These are phyloP conservation scores for Ascocoryne sarcoides DNA, from an alignment of 2,329 filamentous ascomycete genomes.

Conservation along the genomic window DNA sequence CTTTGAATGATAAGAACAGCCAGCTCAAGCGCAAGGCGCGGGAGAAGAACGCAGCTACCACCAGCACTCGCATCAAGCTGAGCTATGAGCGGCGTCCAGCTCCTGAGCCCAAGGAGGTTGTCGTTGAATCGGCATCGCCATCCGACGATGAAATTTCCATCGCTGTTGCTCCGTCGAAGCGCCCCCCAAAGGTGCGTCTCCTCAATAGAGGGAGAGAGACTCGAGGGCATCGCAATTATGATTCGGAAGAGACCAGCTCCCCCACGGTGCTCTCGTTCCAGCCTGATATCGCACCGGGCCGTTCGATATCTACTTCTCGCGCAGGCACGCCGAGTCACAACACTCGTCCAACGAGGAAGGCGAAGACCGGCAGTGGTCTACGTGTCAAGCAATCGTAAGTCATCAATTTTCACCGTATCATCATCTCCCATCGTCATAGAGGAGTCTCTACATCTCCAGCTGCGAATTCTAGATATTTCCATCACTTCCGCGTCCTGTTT, in stretches of 20 bases:
- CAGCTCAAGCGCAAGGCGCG: constrained; percentile 23
- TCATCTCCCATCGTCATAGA: constrained; percentile 6
- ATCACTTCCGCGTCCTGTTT: constrained; percentile 8
- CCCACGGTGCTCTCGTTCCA: constrained; percentile 43
- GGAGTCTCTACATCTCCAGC: not conserved
- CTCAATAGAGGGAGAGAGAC: constrained; percentile 18
- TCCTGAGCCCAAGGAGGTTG: not conserved
- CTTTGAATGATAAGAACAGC: constrained; percentile 15
- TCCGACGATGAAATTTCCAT: constrained; percentile 21
- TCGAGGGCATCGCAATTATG: constrained; percentile 35
- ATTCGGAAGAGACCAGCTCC: constrained; percentile 44
- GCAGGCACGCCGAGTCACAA: constrained; percentile 50
- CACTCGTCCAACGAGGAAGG: constrained; percentile 47
- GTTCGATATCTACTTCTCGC: constrained; percentile 46
- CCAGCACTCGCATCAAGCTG: constrained; percentile 10
- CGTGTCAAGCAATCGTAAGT: constrained; percentile 65
- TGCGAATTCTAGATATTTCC: no score
- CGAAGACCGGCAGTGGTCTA: constrained; percentile 44
- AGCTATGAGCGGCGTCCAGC: constrained; percentile 23
- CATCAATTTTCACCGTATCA: constrained; percentile 14
- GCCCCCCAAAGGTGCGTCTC: constrained; percentile 17
- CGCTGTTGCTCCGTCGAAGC: constrained; percentile 7
- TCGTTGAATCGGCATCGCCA: constrained; percentile 11
- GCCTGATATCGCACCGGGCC: constrained; percentile 33
- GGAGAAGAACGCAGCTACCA: constrained; percentile 16